Base-by-base conservation (phyloP, 305 asterid species). In the Fraxinus latifolia region DNA sequence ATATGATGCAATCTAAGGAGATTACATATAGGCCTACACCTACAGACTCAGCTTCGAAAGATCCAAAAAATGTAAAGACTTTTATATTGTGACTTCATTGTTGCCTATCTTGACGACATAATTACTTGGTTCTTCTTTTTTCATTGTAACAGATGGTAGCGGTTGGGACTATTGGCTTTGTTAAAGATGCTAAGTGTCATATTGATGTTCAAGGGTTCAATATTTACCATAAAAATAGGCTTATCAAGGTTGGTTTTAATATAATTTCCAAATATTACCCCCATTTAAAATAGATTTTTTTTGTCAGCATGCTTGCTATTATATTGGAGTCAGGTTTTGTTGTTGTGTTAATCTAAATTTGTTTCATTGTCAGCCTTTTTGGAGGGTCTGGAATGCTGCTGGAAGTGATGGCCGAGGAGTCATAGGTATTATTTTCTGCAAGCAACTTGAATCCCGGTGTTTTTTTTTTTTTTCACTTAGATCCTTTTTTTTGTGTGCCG, bases 321-420 rank as follows among this genome's bases (percentile, higher is more conserved):
- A 55, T 17, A 17, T 17, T 55, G 67, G 67, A 55, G 21, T 55
- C 27, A 55, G 27, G 6, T 19, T 55, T 55, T 55, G 67, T 2
- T 33, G 14, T 14, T 33, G 47, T 74, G 2, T 70, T 55, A 34
- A 53, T 9, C 32, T 27, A 25, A 37, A 5, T n/a, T 1, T 23
- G 19, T 31, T 50, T 65, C n/a, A 37, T 21, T 31, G 1, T 12
- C 89, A 92, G 95, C 93, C 97, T 50, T 93, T 93, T 70, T 93
- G 97, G 97, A 91, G 97, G 85, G 93, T 92, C 29, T 93, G 97
- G 95, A 91, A 89, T 81, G 91, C 97, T 79, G 95, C 97, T 3
- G 97, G 97, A 71, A 93, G 97, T 80, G 90, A 89, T 86, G 97
- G 97, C 77, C 89, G 96, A 58, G 97, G 96, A 47, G 96, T 88